Conservation (phyloP, 2,329 filamentous ascomycete species). For the Fusarium brachygibbosum region DNA sequence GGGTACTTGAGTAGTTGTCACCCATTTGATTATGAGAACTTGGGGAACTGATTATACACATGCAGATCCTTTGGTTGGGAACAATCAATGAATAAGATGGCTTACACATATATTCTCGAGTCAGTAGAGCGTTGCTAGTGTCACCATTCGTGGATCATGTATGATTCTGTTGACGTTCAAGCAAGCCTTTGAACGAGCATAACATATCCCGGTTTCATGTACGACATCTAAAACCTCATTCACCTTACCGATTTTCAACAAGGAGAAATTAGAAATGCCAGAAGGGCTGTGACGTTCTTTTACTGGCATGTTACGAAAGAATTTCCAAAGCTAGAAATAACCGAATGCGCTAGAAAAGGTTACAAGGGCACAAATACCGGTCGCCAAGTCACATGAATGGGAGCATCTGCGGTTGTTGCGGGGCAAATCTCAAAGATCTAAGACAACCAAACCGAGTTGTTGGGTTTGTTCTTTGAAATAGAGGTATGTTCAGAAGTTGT, state of each 20-base stretch:
- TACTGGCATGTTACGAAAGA: not conserved
- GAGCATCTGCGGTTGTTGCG: constrained; percentile 29
- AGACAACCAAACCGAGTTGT: constrained; percentile 1
- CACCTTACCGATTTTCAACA: not conserved
- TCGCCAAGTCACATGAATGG: constrained; percentile 36
- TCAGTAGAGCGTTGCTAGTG: not conserved
- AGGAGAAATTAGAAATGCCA: not conserved
- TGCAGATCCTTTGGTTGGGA: too few species aligned
- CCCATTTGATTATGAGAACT: not conserved
- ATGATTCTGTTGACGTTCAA: not conserved
- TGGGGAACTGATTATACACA: not conserved
- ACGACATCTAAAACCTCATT: not conserved
- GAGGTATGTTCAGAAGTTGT: not conserved
- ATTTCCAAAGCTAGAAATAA: not conserved
- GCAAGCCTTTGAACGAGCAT: not conserved
- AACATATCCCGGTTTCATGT: not conserved
- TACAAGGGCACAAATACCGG: not conserved
- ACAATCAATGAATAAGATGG: not conserved
- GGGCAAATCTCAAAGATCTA: constrained; percentile 17
- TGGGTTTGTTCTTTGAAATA: rapidly evolving
- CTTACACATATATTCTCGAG: not conserved
- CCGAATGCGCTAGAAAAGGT: constrained; percentile 1
- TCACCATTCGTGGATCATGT: not conserved
- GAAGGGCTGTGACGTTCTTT: not conserved
- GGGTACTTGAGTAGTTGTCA: not conserved